phyloP scores from a whole-genome alignment of 148 eudicot genomes.

The Spergularia marina region DNA sequence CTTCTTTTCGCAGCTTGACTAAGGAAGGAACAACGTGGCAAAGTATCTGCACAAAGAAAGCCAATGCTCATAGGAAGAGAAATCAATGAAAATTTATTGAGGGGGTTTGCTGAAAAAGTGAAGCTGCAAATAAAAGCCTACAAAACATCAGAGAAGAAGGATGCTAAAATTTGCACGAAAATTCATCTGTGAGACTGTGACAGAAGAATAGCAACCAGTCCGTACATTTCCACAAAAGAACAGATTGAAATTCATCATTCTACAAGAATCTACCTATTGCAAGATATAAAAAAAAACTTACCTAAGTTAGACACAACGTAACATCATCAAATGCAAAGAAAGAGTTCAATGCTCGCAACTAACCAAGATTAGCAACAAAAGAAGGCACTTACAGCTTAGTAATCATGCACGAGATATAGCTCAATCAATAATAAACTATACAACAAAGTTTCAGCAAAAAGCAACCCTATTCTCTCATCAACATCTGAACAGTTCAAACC shows the following conservation, averaged over 20 bases:
- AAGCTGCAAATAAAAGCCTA: not conserved
- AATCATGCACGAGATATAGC: too few species aligned
- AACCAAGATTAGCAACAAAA: not conserved
- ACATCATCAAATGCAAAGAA: not conserved
- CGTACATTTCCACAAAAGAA: not conserved
- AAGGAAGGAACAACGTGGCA: conserved; percentile 84
- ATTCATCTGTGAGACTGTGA: not conserved
- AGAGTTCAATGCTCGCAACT: not conserved
- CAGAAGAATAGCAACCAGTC: conserved; percentile 1
- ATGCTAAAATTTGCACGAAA: not conserved
- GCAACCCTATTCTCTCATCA: not conserved
- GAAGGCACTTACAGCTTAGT: not conserved
- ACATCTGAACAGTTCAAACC: not conserved
- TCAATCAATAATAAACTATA: too few species aligned
- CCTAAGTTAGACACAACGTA: not conserved
- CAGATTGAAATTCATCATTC: not conserved
- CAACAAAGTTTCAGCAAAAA: not conserved
- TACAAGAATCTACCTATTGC: not conserved
- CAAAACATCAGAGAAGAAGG: not conserved
- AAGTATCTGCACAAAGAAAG: conserved; percentile 55
- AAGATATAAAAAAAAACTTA: not conserved
- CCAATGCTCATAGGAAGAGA: conserved; percentile 11
- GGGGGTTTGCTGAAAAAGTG: not conserved
- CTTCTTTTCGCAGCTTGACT: conserved; percentile 98
- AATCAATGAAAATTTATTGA: not conserved